These are phyloP conservation scores for Ramalina intermedia DNA, from an alignment of 495 filamentous ascomycete genomes.

Conservation along the genomic window DNA sequence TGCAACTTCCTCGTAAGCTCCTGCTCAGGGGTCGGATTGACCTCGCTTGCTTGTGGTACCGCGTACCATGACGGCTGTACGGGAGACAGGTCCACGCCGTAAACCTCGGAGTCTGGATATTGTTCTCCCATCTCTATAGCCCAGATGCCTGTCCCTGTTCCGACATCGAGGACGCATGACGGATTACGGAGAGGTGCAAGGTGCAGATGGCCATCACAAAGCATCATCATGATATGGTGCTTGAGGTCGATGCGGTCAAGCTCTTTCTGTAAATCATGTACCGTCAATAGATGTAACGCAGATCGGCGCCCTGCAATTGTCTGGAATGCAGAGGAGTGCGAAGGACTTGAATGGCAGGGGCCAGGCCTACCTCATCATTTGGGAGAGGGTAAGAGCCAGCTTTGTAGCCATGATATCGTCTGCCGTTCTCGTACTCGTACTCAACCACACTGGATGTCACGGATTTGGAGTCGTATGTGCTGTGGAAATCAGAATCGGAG, in stretches of 20 bases:
- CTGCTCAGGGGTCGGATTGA: not conserved
- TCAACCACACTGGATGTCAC: conserved; percentile 35
- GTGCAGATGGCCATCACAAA: conserved; percentile 37
- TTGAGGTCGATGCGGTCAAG: conserved; percentile 44
- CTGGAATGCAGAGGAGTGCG: not conserved
- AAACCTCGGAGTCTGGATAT: conserved; percentile 41
- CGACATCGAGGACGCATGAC: conserved; percentile 48
- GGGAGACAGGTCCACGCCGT: conserved; percentile 48
- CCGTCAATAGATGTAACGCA: not conserved
- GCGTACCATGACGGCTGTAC: conserved; percentile 40
- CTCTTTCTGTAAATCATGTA: conserved; percentile 21
- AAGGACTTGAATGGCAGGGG: not conserved
- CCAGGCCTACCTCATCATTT: conserved; percentile 33
- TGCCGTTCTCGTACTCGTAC: conserved; percentile 39
- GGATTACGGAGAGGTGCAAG: conserved; percentile 45
- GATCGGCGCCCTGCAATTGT: no score
- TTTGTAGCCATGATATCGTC: conserved; percentile 42
- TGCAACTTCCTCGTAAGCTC: conserved; percentile 6
- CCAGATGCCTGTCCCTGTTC: conserved; percentile 60
- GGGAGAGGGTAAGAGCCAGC: conserved; percentile 43
- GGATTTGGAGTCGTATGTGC: conserved; percentile 16
- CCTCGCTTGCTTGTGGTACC: not conserved
- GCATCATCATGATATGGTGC: conserved; percentile 41
- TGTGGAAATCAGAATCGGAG: not conserved
- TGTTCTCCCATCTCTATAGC: conserved; percentile 45